These are phyloP conservation scores for Mitragyna speciosa DNA, from an alignment of 257 asterid species.

Conservation along the genomic window DNA sequence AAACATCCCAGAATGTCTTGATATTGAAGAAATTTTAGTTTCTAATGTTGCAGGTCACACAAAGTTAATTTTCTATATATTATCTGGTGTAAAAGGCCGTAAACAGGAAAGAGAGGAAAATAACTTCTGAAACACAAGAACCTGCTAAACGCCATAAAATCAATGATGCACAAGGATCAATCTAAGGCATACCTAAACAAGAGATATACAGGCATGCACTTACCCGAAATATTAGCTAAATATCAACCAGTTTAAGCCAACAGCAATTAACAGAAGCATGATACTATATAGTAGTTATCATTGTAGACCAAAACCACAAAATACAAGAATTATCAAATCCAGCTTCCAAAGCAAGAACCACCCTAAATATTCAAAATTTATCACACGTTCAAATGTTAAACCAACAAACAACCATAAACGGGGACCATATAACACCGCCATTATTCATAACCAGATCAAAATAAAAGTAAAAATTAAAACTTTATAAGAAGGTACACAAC, in stretches of 20 bases:
- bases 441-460: not conserved
- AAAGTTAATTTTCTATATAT: not conserved
- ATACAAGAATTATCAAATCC: not conserved
- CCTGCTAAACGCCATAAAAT: not conserved
- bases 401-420: slow-evolving; percentile 4
- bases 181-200: not conserved
- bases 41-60: not conserved
- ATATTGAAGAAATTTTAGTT: not conserved
- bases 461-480: not conserved
- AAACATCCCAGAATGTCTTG: not conserved
- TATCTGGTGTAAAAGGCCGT: not conserved
- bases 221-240: not conserved
- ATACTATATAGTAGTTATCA: not conserved
- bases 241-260: not conserved
- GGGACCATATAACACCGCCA: not conserved
- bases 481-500: not conserved
- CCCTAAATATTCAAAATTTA: slow-evolving; percentile 12
- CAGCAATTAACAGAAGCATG: not conserved
- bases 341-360: not conserved
- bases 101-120: not conserved
- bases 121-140: not conserved
- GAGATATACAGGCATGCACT: not conserved
- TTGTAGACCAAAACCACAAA: not conserved
- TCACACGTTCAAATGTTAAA: not conserved
- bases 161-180: not conserved